phyloP scores from a whole-genome alignment of 2,329 filamentous ascomycete genomes.

The Dryadomyces quercus-mongolicae region DNA sequence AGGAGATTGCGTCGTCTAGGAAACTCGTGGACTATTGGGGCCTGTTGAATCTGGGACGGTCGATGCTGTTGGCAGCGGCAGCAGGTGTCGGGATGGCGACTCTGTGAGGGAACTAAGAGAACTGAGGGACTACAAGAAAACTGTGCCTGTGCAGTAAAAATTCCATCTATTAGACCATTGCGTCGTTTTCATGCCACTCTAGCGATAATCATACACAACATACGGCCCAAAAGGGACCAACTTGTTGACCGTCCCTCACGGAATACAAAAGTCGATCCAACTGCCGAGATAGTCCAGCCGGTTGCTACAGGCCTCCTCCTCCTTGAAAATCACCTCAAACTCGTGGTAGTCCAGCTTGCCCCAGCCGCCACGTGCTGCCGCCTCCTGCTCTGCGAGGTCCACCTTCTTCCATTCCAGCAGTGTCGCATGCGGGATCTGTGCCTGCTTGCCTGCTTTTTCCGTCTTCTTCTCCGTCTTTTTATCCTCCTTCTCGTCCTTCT shows the following conservation, averaged over 20 bases:
- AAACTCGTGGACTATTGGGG: conserved; percentile 44
- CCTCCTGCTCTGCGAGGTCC: conserved; percentile 55
- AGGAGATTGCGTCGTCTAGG: conserved; percentile 25
- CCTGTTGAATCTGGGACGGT: conserved; percentile 31
- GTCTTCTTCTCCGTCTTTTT: conserved; percentile 12
- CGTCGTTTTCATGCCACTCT: no score
- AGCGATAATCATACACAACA: no score
- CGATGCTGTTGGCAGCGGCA: conserved; percentile 10
- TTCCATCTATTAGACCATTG: no score
- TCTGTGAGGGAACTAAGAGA: no score
- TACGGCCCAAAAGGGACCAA: not conserved
- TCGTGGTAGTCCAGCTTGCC: conserved; percentile 68
- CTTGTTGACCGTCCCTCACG: conserved; percentile 19
- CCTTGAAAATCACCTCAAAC: conserved; percentile 64
- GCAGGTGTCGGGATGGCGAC: conserved; percentile 3
- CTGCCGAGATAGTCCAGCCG: conserved; percentile 70
- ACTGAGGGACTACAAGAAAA: no score
- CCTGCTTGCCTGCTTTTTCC: not conserved
- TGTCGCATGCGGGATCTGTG: conserved; percentile 18
- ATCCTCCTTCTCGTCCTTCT: conserved; percentile 1
- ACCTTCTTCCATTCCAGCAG: conserved; percentile 41
- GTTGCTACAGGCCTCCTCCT: conserved; percentile 48
- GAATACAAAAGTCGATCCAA: conserved; percentile 79
- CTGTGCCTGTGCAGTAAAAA: no score
- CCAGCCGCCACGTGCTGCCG: conserved; percentile 61